phyloP scores from a whole-genome alignment of 192 early-diverging fungal genomes.

The Coemansia sp. region DNA sequence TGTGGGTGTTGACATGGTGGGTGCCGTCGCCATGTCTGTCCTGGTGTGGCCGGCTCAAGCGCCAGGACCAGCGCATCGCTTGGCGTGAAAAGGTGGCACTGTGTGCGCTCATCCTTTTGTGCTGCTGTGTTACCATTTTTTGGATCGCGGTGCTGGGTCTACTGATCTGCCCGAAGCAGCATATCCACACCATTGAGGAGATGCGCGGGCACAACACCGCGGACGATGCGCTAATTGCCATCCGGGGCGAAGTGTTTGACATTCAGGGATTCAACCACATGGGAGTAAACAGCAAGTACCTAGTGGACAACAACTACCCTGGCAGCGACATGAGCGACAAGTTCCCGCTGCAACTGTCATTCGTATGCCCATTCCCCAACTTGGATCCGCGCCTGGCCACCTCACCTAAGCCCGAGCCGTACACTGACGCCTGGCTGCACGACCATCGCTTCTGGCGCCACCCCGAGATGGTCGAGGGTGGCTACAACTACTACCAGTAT shows the following conservation, averaged over 20 bases:
- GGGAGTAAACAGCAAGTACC: conserved; percentile 53
- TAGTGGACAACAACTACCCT: conserved; percentile 57
- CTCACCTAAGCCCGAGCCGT: conserved; percentile 54
- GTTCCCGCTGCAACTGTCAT: conserved; percentile 70
- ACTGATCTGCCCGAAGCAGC: conserved; percentile 71
- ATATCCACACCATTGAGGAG: conserved; percentile 69
- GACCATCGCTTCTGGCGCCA: conserved; percentile 69
- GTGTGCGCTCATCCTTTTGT: conserved; percentile 77
- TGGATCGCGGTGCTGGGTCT: conserved; percentile 77
- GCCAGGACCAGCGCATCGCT: conserved; percentile 80
- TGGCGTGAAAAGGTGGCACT: conserved; percentile 98
- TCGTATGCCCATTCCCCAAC: conserved; percentile 58
- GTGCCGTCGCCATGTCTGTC: conserved; percentile 73
- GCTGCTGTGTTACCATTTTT: conserved; percentile 80
- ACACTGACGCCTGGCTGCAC: conserved; percentile 64
- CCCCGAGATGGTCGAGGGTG: conserved; percentile 74
- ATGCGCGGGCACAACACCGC: conserved; percentile 57
- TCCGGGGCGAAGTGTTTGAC: conserved; percentile 86
- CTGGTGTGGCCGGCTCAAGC: conserved; percentile 78
- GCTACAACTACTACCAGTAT: conserved; percentile 69
- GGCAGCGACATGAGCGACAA: conserved; percentile 64
- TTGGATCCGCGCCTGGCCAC: conserved; percentile 57
- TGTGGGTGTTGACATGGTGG: conserved; percentile 71
- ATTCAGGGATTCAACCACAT: conserved; percentile 62
- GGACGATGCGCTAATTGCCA: conserved; percentile 62